phyloP scores from a whole-genome alignment of 2,329 filamentous ascomycete species.

The Alternaria sp. region DNA sequence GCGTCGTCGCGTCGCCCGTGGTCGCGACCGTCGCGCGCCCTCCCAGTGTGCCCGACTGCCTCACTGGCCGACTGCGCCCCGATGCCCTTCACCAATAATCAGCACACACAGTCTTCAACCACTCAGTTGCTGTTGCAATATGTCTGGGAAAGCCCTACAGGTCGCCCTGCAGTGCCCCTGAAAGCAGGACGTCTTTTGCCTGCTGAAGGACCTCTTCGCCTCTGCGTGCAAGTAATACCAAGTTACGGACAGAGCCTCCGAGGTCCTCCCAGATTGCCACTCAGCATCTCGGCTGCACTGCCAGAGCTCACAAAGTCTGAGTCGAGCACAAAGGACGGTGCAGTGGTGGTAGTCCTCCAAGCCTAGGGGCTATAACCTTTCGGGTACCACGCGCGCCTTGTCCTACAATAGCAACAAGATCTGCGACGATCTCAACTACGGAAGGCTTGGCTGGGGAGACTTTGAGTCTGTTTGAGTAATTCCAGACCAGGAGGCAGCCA shows the following conservation, averaged over 20 bases:
- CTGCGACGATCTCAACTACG: constrained; percentile 3
- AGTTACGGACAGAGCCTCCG: background rate
- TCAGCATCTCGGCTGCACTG: constrained; percentile 5
- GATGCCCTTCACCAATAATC: constrained; percentile 20
- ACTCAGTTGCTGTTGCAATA: background rate
- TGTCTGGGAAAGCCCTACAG: constrained; percentile 23
- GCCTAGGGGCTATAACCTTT: constrained; percentile 8
- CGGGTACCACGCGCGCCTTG: constrained; percentile 10
- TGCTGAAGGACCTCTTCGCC: constrained; percentile 6
- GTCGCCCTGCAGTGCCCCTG: constrained; percentile 24
- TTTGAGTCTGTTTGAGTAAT: constrained; percentile 4
- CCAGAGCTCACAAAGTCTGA: background rate
- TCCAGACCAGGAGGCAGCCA: background rate
- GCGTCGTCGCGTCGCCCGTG: constrained; percentile 15
- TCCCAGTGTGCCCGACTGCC: constrained; percentile 4
- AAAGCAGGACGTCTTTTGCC: constrained; percentile 11
- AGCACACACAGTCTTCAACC: background rate
- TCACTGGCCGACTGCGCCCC: constrained; percentile 23
- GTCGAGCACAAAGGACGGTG: background rate
- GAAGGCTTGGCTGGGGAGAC: constrained; percentile 6
- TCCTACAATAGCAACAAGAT: constrained; percentile 9
- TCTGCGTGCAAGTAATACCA: background rate
- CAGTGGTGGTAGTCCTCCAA: background rate
- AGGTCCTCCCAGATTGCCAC: constrained; percentile 9
- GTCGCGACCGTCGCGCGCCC: constrained; percentile 16